Evolutionary conservation across 306 rosid genomes (phyloP).

Genomic region (Cucurbita maxima): DNA sequence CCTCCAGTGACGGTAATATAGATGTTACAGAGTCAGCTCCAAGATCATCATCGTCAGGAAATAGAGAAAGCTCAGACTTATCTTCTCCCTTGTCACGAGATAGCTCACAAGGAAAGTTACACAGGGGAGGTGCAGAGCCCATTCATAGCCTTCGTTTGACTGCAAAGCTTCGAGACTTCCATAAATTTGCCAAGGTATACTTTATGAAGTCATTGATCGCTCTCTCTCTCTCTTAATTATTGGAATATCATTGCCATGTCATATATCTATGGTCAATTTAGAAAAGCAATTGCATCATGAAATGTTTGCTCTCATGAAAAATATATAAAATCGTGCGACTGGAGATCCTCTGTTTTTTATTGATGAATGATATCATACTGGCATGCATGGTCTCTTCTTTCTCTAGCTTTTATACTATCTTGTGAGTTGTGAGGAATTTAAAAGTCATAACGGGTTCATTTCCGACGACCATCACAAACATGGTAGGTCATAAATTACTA

Average conservation of each 20-base stretch:
- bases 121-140: slow-evolving; percentile 66
- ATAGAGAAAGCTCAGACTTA: slow-evolving; percentile 40
- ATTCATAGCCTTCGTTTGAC: slow-evolving; percentile 69
- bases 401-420: neutral
- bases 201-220: neutral
- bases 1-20: slow-evolving; percentile 37
- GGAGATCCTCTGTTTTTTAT: neutral
- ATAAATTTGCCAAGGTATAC: slow-evolving; percentile 72
- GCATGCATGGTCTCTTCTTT: neutral
- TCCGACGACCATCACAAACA: neutral
- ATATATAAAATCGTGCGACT: neutral
- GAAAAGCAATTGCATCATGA: neutral
- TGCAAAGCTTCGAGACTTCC: slow-evolving; percentile 77
- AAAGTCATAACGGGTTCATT: neutral
- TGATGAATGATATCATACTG: neutral
- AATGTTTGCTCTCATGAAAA: neutral
- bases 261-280: neutral
- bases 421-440: neutral
- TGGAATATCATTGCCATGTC: neutral
- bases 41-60: slow-evolving; percentile 39
- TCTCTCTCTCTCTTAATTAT: neutral
- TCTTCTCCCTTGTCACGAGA: slow-evolving; percentile 55
- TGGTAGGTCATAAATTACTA: neutral
- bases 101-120: slow-evolving; percentile 50
- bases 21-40: slow-evolving; percentile 44